Evolutionary conservation across 345 rosid genomes (phyloP), one percentile per base, ranked within the genome.

Genomic region (Noccaea caerulescens): DNA sequence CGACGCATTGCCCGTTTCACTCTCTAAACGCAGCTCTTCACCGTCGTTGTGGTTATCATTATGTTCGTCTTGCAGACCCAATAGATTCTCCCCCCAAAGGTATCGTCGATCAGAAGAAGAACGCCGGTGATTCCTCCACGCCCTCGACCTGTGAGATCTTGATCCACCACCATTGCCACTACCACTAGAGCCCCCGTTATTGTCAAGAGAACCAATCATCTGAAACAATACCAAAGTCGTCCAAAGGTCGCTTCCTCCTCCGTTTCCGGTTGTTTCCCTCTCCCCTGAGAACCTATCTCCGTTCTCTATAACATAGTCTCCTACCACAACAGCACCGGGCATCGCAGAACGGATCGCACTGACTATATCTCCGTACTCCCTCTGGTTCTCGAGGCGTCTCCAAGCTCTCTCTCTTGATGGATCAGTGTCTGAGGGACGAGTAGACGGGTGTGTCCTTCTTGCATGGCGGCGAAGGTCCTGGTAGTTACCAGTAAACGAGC

Each of bases 241-340:
- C 91, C 80, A 86, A 45, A 89, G 83, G 14, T 85, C 80, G 70
- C 78, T 77, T 50, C 88, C 87, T 1, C 65, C 50, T 3, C 68
- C 51, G 23, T 54, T 67, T 42, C 80, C 85, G 27, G 47, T 70
- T 53, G 47, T 70, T 56, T 80, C 96, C 68, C 91, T 87, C 66
- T 80, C 91, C 58, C 65, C 79, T 8, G 89, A 44, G 13, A 83
- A 73, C 78, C 92, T 88, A 61, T 87, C 88, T 42, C 96, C 91
- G 76, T 88, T 87, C 74, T 92, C 98, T 14, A 92, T 84, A 10
- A 85, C 98, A 81, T 90, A 93, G 73, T 93, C 98, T 47, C 97
- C 98, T 62, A 93, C 92, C 2, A 93, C 97, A 50, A 90, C 80
- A 70, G 96, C 96, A 67, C 98, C 97, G 0, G 98, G 98, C 71